These are phyloP conservation scores for Globisporangium carolinianum DNA, from an alignment of 352 stramenopile species.

Conservation along the genomic window DNA sequence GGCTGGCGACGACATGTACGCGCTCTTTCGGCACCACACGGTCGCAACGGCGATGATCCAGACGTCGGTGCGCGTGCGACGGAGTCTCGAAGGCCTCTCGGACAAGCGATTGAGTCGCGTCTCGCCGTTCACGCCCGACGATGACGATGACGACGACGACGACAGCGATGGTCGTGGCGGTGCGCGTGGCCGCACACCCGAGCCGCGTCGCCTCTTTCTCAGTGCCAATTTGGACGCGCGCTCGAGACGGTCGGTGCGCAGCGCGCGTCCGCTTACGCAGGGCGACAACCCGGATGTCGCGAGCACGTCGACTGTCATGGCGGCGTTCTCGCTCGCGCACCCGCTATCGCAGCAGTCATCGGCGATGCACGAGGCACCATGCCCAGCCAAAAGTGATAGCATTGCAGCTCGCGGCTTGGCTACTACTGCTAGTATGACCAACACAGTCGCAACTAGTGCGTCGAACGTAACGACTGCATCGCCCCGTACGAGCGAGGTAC, in stretches of 20 bases:
- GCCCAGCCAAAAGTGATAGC: background rate
- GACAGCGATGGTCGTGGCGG: background rate
- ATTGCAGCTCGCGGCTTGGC: background rate
- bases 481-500: background rate
- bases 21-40: constrained; percentile 17
- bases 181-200: background rate
- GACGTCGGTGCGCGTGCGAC: constrained; percentile 19
- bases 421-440: background rate
- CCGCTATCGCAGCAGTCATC: background rate
- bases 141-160: background rate
- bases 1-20: constrained; percentile 14
- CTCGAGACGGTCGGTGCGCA: background rate
- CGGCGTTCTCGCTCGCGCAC: background rate
- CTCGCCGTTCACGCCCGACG: constrained; percentile 10
- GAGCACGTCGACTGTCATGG: background rate
- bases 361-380: background rate
- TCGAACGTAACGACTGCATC: too few species aligned
- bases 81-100: constrained; percentile 9
- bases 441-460: background rate
- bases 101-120: constrained; percentile 9
- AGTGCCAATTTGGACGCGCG: constrained; percentile 10
- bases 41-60: constrained; percentile 26
- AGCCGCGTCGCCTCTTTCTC: constrained; percentile 8
- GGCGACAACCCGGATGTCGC: constrained; percentile 4
- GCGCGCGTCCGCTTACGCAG: constrained; percentile 1